phyloP scores from a whole-genome alignment of 768 basidiomycete species.

The Tricholomella constricta region DNA sequence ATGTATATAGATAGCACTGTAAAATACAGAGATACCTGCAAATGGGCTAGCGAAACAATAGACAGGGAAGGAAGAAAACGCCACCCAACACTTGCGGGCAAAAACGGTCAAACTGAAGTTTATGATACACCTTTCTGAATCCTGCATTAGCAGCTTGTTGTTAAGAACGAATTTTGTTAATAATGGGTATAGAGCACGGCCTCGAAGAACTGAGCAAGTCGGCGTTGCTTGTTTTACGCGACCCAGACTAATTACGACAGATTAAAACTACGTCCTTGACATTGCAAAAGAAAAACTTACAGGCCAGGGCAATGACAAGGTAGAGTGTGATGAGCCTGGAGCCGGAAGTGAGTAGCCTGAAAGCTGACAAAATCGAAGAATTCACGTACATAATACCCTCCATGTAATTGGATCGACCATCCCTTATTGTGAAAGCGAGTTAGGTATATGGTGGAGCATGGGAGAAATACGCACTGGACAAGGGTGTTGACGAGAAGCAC shows the following conservation, averaged over 20 bases:
- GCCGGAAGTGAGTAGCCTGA: constrained; percentile 24
- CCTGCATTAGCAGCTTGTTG: background rate
- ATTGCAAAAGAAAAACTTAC: constrained; percentile 41
- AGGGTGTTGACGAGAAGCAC: constrained; percentile 87
- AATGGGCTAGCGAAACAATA: background rate
- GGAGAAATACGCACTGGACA: constrained; percentile 52
- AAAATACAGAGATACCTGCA: background rate
- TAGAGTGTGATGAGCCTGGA: constrained; percentile 63
- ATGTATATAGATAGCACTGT: background rate
- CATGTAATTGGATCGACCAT: constrained; percentile 90
- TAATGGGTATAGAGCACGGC: background rate
- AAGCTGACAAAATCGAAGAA: constrained; percentile 37
- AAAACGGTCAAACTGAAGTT: background rate
- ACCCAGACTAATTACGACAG: constrained; percentile 32
- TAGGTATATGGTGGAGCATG: background rate
- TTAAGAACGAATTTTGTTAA: background rate
- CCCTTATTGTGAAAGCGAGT: constrained; percentile 37
- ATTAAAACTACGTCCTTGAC: background rate
- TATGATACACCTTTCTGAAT: background rate
- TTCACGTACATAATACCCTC: constrained; percentile 74
- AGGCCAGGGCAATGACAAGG: constrained; percentile 78
- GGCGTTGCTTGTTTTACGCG: constrained; percentile 16
- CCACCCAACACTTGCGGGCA: background rate
- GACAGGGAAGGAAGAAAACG: background rate
- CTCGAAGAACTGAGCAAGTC: background rate